phyloP scores from a whole-genome alignment of 139 green algal genomes.

The Asterochloris erici region DNA sequence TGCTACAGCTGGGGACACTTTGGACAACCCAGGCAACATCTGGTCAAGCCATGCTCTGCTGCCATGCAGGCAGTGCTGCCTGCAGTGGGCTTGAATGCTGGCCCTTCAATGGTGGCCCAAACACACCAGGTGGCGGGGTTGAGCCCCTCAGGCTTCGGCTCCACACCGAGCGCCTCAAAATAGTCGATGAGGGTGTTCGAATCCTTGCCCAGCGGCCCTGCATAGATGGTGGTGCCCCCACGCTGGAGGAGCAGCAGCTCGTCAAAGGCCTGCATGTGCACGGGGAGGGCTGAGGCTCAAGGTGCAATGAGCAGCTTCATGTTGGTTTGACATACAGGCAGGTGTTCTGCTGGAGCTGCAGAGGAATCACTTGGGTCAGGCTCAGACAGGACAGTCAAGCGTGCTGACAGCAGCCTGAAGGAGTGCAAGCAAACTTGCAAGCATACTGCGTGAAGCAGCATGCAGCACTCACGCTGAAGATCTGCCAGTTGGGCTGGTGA shows the following conservation, averaged over 20 bases:
- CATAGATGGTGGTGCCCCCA: conserved; percentile 54
- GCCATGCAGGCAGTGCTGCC: background rate
- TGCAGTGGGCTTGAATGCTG: background rate
- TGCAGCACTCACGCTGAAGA: conserved; percentile 33
- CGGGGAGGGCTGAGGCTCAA: background rate
- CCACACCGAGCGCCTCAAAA: conserved; percentile 24
- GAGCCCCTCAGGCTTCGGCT: conserved; percentile 22
- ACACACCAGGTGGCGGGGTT: conserved; percentile 67
- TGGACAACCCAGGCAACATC: too few relatives aligned
- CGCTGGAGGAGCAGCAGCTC: conserved; percentile 67
- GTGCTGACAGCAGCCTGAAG: background rate
- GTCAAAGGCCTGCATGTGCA: conserved; percentile 41
- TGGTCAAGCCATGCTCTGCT: too few relatives aligned
- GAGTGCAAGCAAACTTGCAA: background rate
- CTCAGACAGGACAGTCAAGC: too few relatives aligned
- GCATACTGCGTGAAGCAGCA: too few relatives aligned
- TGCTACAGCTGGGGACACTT: too few relatives aligned
- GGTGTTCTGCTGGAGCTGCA: too few relatives aligned
- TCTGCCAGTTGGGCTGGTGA: conserved; percentile 49
- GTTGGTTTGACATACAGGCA: too few relatives aligned
- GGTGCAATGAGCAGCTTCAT: background rate
- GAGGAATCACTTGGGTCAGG: too few relatives aligned
- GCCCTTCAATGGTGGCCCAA: conserved; percentile 33
- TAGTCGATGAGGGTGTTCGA: conserved; percentile 50
- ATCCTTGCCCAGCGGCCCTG: conserved; percentile 36